Conservation (phyloP, 2,329 filamentous ascomycete species). For the Stachybotrys chartarum region DNA sequence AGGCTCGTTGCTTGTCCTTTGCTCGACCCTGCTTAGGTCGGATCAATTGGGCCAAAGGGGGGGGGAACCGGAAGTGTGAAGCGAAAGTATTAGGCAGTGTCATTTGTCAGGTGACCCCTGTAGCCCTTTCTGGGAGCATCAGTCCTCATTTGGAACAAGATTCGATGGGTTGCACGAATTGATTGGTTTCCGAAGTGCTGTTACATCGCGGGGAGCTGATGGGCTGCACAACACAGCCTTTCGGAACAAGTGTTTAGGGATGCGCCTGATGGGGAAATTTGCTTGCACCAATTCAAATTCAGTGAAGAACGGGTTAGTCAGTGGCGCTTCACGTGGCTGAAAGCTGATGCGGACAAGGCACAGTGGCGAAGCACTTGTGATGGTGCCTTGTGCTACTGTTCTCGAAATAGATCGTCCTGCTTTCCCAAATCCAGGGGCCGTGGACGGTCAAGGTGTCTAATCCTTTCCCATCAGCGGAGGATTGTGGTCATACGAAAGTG, state of each 20-base stretch:
- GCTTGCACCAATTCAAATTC: background rate
- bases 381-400: background rate
- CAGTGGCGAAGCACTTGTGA: background rate
- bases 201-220: background rate
- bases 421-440: no score
- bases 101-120: background rate
- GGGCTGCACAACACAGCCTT: background rate
- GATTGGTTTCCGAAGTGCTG: background rate
- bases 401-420: background rate
- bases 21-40: background rate
- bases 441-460: no score
- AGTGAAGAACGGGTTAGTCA: background rate
- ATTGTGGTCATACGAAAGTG: background rate
- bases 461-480: background rate
- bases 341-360: constrained; percentile 3
- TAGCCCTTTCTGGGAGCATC: background rate
- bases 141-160: background rate
- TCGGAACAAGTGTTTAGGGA: background rate
- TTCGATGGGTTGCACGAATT: background rate
- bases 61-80: background rate
- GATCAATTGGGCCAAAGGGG: background rate
- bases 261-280: background rate
- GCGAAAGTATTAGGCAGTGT: background rate
- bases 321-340: constrained; percentile 3
- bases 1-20: background rate